phyloP scores from a whole-genome alignment of 2,329 filamentous ascomycete species.

The Periconia sp. region DNA sequence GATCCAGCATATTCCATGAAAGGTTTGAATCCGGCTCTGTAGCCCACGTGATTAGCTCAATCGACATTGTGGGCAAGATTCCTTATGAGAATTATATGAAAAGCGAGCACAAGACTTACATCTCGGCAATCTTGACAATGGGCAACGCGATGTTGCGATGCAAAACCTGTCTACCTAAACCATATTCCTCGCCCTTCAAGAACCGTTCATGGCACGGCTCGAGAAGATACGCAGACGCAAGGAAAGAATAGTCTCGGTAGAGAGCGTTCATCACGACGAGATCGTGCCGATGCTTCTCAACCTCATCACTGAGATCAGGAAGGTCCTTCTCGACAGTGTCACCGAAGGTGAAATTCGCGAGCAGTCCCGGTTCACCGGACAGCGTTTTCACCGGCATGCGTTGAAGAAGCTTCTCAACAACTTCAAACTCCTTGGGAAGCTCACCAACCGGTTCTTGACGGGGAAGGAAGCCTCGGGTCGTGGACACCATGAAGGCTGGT shows the following conservation, averaged over 20 bases:
- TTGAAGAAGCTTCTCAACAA: slow-evolving; percentile 70
- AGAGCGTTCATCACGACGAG: slow-evolving; percentile 80
- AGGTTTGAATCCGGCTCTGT: slow-evolving; percentile 73
- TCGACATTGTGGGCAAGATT: background rate
- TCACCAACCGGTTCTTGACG: slow-evolving; percentile 52
- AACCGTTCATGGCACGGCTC: slow-evolving; percentile 86
- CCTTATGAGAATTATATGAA: too few species aligned
- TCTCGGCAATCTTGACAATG: slow-evolving; percentile 78
- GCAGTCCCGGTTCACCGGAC: slow-evolving; percentile 73
- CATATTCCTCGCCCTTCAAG: slow-evolving; percentile 70
- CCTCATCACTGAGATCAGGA: slow-evolving; percentile 71
- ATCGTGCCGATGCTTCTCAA: slow-evolving; percentile 72
- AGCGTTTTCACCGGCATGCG: slow-evolving; percentile 78
- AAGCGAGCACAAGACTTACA: slow-evolving; percentile 62
- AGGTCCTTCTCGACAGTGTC: slow-evolving; percentile 72
- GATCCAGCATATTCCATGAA: slow-evolving; percentile 83
- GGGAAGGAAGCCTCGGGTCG: slow-evolving; percentile 72
- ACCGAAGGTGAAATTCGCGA: slow-evolving; percentile 74
- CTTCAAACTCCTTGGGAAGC: slow-evolving; percentile 73
- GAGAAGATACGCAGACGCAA: slow-evolving; percentile 85
- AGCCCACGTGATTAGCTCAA: slow-evolving; percentile 20
- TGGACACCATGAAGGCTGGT: slow-evolving; percentile 79
- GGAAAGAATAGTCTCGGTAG: slow-evolving; percentile 89
- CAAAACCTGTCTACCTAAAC: slow-evolving; percentile 71
- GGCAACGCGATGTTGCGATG: slow-evolving; percentile 77